phyloP scores from a whole-genome alignment of 257 asterid genomes.

The Capsicum baccatum region DNA sequence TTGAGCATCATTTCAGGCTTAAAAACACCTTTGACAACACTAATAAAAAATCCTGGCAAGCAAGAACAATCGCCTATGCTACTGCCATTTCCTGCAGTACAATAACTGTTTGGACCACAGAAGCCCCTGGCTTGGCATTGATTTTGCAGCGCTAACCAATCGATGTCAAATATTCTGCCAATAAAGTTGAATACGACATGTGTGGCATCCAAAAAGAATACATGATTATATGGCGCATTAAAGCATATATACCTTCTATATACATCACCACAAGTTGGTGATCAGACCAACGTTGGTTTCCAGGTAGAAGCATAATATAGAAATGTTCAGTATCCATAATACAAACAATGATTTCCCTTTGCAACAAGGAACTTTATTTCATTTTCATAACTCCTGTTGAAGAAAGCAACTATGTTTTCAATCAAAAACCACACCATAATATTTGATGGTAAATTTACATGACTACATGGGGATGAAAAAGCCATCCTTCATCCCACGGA shows the following conservation, averaged over 20 bases:
- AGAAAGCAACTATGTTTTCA: slow-evolving; percentile 21
- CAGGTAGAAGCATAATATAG: background rate
- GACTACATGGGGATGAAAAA: slow-evolving; percentile 8
- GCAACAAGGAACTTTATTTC: slow-evolving; percentile 23
- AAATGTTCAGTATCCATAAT: background rate
- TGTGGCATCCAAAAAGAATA: background rate
- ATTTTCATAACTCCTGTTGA: background rate
- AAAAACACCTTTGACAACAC: too few relatives aligned
- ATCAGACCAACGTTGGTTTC: background rate
- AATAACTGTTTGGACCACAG: slow-evolving; percentile 58
- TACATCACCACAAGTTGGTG: background rate
- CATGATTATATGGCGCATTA: background rate
- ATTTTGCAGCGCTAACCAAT: slow-evolving; percentile 33
- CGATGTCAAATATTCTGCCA: background rate
- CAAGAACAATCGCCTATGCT: slow-evolving; percentile 39
- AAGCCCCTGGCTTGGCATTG: slow-evolving; percentile 50
- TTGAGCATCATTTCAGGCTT: too few relatives aligned
- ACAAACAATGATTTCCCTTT: background rate
- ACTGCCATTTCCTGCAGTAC: slow-evolving; percentile 36
- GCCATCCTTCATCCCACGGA: slow-evolving; percentile 24
- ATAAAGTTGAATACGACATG: background rate
- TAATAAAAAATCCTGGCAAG: slow-evolving; percentile 49
- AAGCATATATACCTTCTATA: background rate
- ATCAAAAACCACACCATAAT: slow-evolving; percentile 22
- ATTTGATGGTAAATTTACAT: slow-evolving; percentile 25